These are phyloP conservation scores for Diaporthe eres DNA, from an alignment of 2,329 filamentous ascomycete genomes.

Conservation along the genomic window DNA sequence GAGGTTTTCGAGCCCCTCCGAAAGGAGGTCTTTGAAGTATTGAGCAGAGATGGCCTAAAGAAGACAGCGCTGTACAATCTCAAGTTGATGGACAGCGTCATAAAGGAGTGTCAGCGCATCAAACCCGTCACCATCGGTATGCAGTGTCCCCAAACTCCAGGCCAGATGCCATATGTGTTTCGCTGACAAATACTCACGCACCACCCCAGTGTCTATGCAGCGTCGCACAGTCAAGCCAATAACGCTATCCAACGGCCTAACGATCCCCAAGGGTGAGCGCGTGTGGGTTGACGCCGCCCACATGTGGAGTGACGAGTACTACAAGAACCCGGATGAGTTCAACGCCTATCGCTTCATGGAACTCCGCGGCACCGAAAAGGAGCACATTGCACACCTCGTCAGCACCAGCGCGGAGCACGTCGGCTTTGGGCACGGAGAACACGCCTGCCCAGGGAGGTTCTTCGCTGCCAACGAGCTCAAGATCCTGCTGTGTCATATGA, in stretches of 20 bases:
- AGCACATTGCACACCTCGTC: slow-evolving; percentile 51
- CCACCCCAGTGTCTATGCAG: not conserved
- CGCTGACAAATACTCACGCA: not conserved
- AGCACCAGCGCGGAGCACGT: slow-evolving; percentile 52
- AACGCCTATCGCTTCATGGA: slow-evolving; percentile 49
- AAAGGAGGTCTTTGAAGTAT: slow-evolving; percentile 56
- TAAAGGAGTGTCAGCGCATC: slow-evolving; percentile 56
- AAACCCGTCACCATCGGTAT: slow-evolving; percentile 21
- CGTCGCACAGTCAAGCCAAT: slow-evolving; percentile 36
- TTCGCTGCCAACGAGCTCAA: slow-evolving; percentile 59
- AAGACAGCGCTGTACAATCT: slow-evolving; percentile 55
- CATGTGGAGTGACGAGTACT: slow-evolving; percentile 42
- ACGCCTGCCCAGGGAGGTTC: slow-evolving; percentile 59
- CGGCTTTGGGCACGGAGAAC: slow-evolving; percentile 57
- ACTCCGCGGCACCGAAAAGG: slow-evolving; percentile 46
- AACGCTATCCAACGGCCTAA: slow-evolving; percentile 44
- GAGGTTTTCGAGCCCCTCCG: slow-evolving; percentile 57
- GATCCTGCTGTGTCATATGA: slow-evolving; percentile 49
- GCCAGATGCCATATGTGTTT: not conserved
- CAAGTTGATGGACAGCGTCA: slow-evolving; percentile 56
- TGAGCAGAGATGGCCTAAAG: slow-evolving; percentile 51
- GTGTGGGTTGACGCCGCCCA: slow-evolving; percentile 41
- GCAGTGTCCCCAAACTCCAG: not conserved
- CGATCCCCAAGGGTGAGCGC: slow-evolving; percentile 44
- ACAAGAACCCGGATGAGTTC: slow-evolving; percentile 46